Evolutionary conservation across 2,329 filamentous ascomycete genomes (phyloP).

Genomic region (Neocatenulostroma microsporum): DNA sequence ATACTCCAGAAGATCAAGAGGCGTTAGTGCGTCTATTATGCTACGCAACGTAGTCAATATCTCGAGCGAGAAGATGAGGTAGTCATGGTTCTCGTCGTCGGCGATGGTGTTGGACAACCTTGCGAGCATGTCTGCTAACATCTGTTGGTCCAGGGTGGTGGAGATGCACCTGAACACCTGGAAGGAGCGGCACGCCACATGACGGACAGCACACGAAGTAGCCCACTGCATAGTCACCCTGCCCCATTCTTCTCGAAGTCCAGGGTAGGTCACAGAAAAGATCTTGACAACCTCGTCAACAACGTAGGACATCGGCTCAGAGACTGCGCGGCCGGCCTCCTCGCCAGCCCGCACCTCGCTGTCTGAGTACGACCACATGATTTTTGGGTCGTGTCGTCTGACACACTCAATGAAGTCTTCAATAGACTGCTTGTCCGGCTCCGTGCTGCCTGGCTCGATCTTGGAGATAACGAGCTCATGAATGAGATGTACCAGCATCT

Average conservation of each 20-base stretch:
- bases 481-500: slow-evolving; percentile 96
- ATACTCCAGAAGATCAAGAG: slow-evolving; percentile 74
- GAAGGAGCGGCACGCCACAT: slow-evolving; percentile 93
- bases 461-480: slow-evolving; percentile 85
- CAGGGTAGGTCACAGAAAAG: slow-evolving; percentile 75
- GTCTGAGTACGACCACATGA: slow-evolving; percentile 93
- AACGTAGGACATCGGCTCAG: slow-evolving; percentile 76
- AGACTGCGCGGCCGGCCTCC: slow-evolving; percentile 68
- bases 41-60: slow-evolving; percentile 90
- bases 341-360: slow-evolving; percentile 61
- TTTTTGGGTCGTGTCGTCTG: slow-evolving; percentile 70
- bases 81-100: slow-evolving; percentile 77
- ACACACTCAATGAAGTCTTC: slow-evolving; percentile 85
- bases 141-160: slow-evolving; percentile 79
- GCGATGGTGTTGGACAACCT: slow-evolving; percentile 94
- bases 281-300: slow-evolving; percentile 75
- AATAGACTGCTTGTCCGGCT: slow-evolving; percentile 63
- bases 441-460: slow-evolving; percentile 61
- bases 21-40: slow-evolving; percentile 75
- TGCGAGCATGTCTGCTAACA: slow-evolving; percentile 95
- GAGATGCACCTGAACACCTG: slow-evolving; percentile 94
- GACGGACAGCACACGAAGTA: slow-evolving; percentile 88
- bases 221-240: slow-evolving; percentile 89
- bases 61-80: slow-evolving; percentile 96
- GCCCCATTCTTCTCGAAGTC: slow-evolving; percentile 85